phyloP scores from a whole-genome alignment of 441 rosid genomes.

The Oxalis stricta region DNA sequence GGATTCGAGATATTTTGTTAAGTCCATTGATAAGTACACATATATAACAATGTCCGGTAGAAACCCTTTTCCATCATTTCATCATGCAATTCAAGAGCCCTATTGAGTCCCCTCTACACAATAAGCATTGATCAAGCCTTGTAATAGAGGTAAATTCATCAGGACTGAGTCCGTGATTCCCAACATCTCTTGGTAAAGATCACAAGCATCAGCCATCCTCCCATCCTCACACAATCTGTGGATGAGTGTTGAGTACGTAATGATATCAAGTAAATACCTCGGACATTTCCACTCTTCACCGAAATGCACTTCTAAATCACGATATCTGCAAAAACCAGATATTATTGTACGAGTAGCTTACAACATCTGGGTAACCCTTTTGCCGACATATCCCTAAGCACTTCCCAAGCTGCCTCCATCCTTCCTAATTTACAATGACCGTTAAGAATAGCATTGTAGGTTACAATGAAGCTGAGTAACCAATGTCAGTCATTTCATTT shows the following conservation, averaged over 20 bases:
- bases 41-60: slow-evolving; percentile 69
- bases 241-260: slow-evolving; percentile 60
- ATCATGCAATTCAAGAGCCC: slow-evolving; percentile 52
- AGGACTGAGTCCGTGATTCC: slow-evolving; percentile 26
- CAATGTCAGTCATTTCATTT: slow-evolving; percentile 47
- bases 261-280: slow-evolving; percentile 43
- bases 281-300: slow-evolving; percentile 45
- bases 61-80: slow-evolving; percentile 63
- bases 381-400: slow-evolving; percentile 36
- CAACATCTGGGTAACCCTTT: slow-evolving; percentile 65
- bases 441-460: slow-evolving; percentile 64
- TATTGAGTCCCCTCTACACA: slow-evolving; percentile 49
- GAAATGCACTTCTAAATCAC: slow-evolving; percentile 52
- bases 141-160: slow-evolving; percentile 65
- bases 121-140: slow-evolving; percentile 55
- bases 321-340: slow-evolving; percentile 51
- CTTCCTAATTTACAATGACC: slow-evolving; percentile 58
- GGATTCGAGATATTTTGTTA: slow-evolving; percentile 61
- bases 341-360: slow-evolving; percentile 73
- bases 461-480: slow-evolving; percentile 67
- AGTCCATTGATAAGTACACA: slow-evolving; percentile 73
- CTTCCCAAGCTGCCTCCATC: slow-evolving; percentile 44
- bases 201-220: slow-evolving; percentile 59
- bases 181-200: slow-evolving; percentile 64
- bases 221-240: slow-evolving; percentile 60